Conservation (phyloP, 345 rosid genomes). For the Euclidium syriacum region DNA sequence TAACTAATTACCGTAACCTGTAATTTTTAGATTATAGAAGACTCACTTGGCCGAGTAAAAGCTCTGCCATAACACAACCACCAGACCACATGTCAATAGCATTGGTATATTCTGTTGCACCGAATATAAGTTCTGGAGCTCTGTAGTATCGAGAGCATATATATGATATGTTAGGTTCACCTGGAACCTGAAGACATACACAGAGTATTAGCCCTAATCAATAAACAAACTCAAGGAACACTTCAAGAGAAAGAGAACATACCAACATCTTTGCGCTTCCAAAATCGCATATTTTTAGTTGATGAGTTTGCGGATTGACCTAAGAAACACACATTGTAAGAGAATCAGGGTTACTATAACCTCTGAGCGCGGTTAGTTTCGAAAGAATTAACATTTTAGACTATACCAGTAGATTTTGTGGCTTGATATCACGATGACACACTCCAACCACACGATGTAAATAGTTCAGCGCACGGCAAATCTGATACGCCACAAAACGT, state of each 20-base stretch:
- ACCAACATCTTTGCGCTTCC: constrained; percentile 99
- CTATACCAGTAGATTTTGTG: constrained; percentile 90
- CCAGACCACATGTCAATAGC: constrained; percentile 99
- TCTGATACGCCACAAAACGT: constrained; percentile 61
- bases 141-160: constrained; percentile 97
- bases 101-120: constrained; percentile 90
- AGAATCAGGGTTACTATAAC: not conserved
- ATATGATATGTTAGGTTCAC: constrained; percentile 96
- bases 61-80: constrained; percentile 96
- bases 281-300: constrained; percentile 91
- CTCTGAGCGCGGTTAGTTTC: not conserved
- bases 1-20: not conserved
- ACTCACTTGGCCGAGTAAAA: constrained; percentile 92
- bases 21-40: not conserved
- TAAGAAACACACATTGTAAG: constrained; percentile 29
- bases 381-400: not conserved
- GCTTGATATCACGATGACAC: constrained; percentile 98
- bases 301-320: constrained; percentile 90
- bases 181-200: constrained; percentile 63
- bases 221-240: not conserved
- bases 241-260: constrained; percentile 22
- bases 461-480: constrained; percentile 91
- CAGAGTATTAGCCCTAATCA: constrained; percentile 1
- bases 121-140: constrained; percentile 99
- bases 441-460: constrained; percentile 84